Percentiles rank a stretch among this genome's conserved stretches.
phyloP scores from a whole-genome alignment of 768 basidiomycete species.

The Leccinum pellstonianum region DNA sequence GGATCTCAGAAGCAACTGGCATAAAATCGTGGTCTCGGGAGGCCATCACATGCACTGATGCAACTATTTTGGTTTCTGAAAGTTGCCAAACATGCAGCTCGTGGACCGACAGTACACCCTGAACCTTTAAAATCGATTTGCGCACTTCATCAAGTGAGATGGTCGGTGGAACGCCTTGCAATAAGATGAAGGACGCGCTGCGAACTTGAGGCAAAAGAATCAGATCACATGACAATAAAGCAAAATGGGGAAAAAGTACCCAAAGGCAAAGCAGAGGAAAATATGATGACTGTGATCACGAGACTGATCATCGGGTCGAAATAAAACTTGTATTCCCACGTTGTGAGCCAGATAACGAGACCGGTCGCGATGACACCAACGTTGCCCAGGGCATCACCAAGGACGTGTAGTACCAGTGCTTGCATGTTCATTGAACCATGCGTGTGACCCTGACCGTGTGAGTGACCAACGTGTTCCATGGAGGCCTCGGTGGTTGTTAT shows the following conservation, averaged over 20 bases:
- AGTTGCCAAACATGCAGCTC: constrained; percentile 98
- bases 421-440: constrained; percentile 96
- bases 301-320: constrained; percentile 93
- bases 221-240: neutral
- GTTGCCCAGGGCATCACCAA: constrained; percentile 97
- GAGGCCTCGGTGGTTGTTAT: constrained; percentile 1
- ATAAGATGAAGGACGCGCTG: constrained; percentile 90
- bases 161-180: constrained; percentile 90
- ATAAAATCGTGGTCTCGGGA: constrained; percentile 86
- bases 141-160: constrained; percentile 90
- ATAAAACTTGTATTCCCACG: constrained; percentile 85
- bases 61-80: constrained; percentile 91
- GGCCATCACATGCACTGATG: constrained; percentile 92
- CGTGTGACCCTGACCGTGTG: constrained; percentile 35
- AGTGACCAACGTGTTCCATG: constrained; percentile 14
- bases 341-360: constrained; percentile 87
- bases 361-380: constrained; percentile 97
- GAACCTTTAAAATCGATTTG: constrained; percentile 73
- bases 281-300: constrained; percentile 94
- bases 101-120: constrained; percentile 83
- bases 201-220: constrained; percentile 49
- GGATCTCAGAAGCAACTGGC: constrained; percentile 80
- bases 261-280: constrained; percentile 90
- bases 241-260: constrained; percentile 40
- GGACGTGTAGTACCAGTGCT: constrained; percentile 90